These are phyloP conservation scores for Paradendryphiella salina DNA, from an alignment of 2,329 filamentous ascomycete genomes.

Conservation along the genomic window DNA sequence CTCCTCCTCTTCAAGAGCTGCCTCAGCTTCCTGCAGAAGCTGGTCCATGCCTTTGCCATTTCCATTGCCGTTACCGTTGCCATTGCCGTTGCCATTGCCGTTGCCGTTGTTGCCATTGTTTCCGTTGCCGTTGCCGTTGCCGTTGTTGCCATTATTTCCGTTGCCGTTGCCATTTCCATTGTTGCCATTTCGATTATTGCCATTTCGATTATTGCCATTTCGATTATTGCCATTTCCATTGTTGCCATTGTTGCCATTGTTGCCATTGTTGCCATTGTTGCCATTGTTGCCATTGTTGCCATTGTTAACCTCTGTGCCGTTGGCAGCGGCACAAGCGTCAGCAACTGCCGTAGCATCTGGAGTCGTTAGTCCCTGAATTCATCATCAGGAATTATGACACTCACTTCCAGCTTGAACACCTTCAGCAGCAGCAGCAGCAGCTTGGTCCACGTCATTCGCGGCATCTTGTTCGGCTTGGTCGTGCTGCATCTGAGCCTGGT, in stretches of 20 bases:
- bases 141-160: slow-evolving; percentile 10
- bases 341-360: slow-evolving; percentile 14
- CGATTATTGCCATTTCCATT: slow-evolving; percentile 8
- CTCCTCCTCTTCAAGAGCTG: slow-evolving; percentile 1
- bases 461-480: slow-evolving; percentile 3
- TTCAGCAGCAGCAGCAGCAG: background rate
- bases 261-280: slow-evolving; percentile 19
- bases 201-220: slow-evolving; percentile 18
- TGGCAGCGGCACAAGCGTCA: slow-evolving; percentile 3
- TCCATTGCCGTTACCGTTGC: slow-evolving; percentile 11
- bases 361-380: background rate
- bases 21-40: slow-evolving; percentile 10
- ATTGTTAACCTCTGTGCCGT: slow-evolving; percentile 3
- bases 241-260: slow-evolving; percentile 9
- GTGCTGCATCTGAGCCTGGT: slow-evolving; percentile 6
- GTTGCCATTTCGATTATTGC: slow-evolving; percentile 12
- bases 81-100: slow-evolving; percentile 8
- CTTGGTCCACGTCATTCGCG: slow-evolving; percentile 1
- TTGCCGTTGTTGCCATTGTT: slow-evolving; percentile 20
- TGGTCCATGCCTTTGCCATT: slow-evolving; percentile 4
- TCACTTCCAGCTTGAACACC: slow-evolving; percentile 20
- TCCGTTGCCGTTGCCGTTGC: slow-evolving; percentile 13
- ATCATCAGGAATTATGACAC: background rate
- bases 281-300: slow-evolving; percentile 15
- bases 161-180: slow-evolving; percentile 12